Evolutionary conservation across 169 alveolate genomes (phyloP).

Genomic region (Neospora caninum): DNA sequence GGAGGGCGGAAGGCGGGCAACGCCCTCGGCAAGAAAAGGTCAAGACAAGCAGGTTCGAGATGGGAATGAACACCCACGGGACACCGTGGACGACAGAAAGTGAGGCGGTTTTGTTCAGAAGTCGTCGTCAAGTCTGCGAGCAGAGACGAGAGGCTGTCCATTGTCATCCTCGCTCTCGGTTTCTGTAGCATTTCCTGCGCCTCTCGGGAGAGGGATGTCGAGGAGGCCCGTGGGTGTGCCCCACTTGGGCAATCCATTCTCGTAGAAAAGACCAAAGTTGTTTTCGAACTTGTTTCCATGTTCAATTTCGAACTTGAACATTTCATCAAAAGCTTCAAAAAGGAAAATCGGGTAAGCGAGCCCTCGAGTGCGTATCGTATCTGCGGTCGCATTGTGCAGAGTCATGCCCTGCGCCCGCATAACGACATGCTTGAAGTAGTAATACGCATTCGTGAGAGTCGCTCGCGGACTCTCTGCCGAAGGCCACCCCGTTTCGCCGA

Average conservation of each 20-base stretch:
- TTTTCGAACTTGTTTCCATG: conserved; percentile 57
- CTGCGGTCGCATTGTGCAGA: neutral
- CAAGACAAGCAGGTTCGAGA: too few species aligned
- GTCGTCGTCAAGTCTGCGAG: neutral
- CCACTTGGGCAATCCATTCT: conserved; percentile 53
- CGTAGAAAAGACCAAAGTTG: conserved; percentile 44
- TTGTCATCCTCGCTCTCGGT: neutral
- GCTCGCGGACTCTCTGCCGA: conserved; percentile 31
- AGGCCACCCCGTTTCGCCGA: conserved; percentile 67
- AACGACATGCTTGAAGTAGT: neutral
- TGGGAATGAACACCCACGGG: too few species aligned
- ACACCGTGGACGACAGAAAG: too few species aligned
- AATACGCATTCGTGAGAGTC: conserved; percentile 38
- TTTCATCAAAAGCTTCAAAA: conserved; percentile 59
- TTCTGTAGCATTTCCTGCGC: neutral
- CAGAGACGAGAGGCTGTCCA: neutral
- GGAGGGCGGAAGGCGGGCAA: too few species aligned
- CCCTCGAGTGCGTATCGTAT: conserved; percentile 6
- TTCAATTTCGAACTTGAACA: conserved; percentile 47
- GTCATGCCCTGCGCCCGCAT: conserved; percentile 45
- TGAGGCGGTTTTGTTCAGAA: neutral
- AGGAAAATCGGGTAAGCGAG: conserved; percentile 53
- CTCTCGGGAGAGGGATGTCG: neutral
- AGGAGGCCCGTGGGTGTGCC: conserved; percentile 11
- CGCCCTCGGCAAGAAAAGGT: too few species aligned